Evolutionary conservation across 352 stramenopile species (phyloP), one percentile per base, ranked within the genome.

Genomic region (Phytophthora megakarya): DNA sequence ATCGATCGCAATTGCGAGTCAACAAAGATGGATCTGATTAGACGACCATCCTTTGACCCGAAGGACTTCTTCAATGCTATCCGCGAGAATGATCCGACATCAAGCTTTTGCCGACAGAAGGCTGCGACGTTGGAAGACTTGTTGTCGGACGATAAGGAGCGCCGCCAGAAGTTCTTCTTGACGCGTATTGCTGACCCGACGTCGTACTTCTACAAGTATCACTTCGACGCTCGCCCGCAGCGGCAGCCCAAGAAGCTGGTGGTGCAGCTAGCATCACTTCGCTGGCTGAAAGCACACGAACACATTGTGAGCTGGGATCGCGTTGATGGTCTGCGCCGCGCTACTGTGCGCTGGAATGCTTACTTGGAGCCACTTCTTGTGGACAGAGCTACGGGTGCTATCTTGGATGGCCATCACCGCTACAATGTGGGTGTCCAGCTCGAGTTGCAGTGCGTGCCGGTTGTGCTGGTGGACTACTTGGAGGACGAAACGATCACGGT

Each of bases 141-240:
- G 46, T 66, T 95, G 23, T 88, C 82, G 23, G 79, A 75, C 37
- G 78, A 88, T 46, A 79, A 76, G 6, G 72, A 74, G 22, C 68
- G 69, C 28, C 81, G 82, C 15, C 72, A 92, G 54, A 91, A 90
- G 42, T 95, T 95, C 67, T 93, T 90, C 61, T 63, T 89, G 38
- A 93, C 85, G 49, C 87, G 87, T 51, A 85, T 95, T 35, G 81
- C 81, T 26, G 87, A 95, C 46, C 87, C 87, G n/a, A 95, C 87
- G 32, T 95, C 87, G 38, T 95, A 95, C 67, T 95, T 95, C 22
- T 95, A 90, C 87, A 95, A 95, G 72, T 95, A 90, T 76, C 84
- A 86, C 60, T 92, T 95, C 39, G 82, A 93, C 45, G 78, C 81
- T 37, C 77, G 62, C 19, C 82, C 76, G 16, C 75, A 88, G 58